Percentiles rank a stretch among this genome's conserved stretches.
Evolutionary conservation across 1,284 basidiomycete species (phyloP).

Genomic region (Tetrapyrgos nigripes): DNA sequence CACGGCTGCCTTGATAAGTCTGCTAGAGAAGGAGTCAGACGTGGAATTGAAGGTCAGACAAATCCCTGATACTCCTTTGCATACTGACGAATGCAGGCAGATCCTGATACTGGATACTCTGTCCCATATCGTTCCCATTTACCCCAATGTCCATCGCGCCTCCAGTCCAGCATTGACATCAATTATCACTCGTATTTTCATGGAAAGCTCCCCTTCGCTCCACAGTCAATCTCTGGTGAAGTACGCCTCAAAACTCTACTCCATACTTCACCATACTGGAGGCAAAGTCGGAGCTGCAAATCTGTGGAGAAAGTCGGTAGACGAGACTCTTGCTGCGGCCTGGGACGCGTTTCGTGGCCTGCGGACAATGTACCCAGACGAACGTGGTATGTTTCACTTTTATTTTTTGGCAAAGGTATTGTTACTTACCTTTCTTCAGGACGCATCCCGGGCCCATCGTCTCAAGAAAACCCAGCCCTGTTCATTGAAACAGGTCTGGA

Average conservation of each 20-base stretch:
- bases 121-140: slow-evolving; percentile 61
- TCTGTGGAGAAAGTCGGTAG: slow-evolving; percentile 75
- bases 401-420: neutral
- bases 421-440: slow-evolving; percentile 8
- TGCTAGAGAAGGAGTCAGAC: slow-evolving; percentile 58
- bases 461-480: slow-evolving; percentile 43
- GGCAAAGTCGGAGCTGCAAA: slow-evolving; percentile 78
- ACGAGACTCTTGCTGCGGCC: slow-evolving; percentile 67
- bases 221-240: slow-evolving; percentile 47
- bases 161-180: slow-evolving; percentile 56
- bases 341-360: slow-evolving; percentile 65
- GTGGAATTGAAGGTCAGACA: slow-evolving; percentile 56
- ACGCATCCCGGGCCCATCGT: slow-evolving; percentile 17
- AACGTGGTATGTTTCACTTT: slow-evolving; percentile 17
- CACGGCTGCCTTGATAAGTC: slow-evolving; percentile 57
- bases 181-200: slow-evolving; percentile 59
- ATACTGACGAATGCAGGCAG: slow-evolving; percentile 42
- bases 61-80: neutral
- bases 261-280: slow-evolving; percentile 68
- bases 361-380: slow-evolving; percentile 58
- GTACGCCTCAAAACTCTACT: slow-evolving; percentile 62
- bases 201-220: slow-evolving; percentile 54
- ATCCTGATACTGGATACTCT: slow-evolving; percentile 57
- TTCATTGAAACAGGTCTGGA: slow-evolving; percentile 64
- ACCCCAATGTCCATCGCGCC: slow-evolving; percentile 69